Evolutionary conservation across 441 rosid species (phyloP).

Genomic region (Mallotus japonicus): DNA sequence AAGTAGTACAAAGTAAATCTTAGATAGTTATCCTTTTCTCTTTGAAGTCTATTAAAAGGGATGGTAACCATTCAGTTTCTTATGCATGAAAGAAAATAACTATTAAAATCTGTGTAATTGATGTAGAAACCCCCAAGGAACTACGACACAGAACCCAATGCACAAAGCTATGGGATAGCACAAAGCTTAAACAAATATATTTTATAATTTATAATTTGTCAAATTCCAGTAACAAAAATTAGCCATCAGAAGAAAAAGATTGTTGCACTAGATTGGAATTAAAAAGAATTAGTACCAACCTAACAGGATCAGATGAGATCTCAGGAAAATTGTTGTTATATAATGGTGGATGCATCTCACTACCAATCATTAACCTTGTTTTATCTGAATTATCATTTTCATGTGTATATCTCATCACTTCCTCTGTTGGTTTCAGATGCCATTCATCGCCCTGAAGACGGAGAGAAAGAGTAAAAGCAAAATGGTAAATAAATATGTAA

Average conservation of each 20-base stretch:
- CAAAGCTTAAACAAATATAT: not conserved
- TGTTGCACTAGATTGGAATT: conserved; percentile 4
- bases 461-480: conserved; percentile 3
- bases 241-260: conserved; percentile 1
- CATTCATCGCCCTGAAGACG: conserved; percentile 31
- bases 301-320: conserved; percentile 35
- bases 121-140: too few relatives aligned
- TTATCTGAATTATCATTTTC: conserved; percentile 24
- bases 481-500: conserved; percentile 7
- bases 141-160: too few relatives aligned
- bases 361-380: conserved; percentile 26
- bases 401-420: conserved; percentile 27
- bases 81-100: not conserved
- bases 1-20: not conserved
- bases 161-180: not conserved
- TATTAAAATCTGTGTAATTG: not conserved
- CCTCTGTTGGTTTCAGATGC: conserved; percentile 31
- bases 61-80: not conserved
- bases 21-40: not conserved
- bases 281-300: conserved; percentile 35
- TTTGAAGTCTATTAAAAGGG: not conserved
- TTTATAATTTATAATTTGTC: not conserved
- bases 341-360: conserved; percentile 29
- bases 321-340: conserved; percentile 34
- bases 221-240: not conserved